Evolutionary conservation across 2,329 filamentous ascomycete genomes (phyloP), one percentile per base, ranked within the genome.

Genomic region (Hypoxylon sp.): DNA sequence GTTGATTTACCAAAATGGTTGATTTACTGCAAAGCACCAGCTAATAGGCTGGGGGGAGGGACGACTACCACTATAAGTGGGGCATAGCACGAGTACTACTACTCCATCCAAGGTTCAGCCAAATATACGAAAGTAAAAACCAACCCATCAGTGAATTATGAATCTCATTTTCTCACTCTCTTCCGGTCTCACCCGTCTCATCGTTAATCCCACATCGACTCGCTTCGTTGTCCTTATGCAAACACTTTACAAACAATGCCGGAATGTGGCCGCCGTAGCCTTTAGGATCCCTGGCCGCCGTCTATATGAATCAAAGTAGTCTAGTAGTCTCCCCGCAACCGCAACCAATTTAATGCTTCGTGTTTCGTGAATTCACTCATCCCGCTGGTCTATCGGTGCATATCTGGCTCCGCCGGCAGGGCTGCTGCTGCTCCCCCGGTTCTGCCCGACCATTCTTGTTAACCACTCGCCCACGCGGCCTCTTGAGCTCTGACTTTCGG

Each of bases 401-500:
- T 82, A 82, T 65, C 77, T 73, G 20, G 72, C 76, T 37, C 73
- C 71, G 43, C 72, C 69, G 15, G 75, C 74, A 28, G 76, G 74
- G 41, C 73, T 75, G 41, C 75, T 74, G 20, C 72, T 72, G 0
- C 73, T 68, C 24, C 72, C 72, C n/a, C 78, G 72, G n/a, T 76
- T 71, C 56, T 72, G 76, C 11, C 79, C 77, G 19, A 80, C 74
- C 48, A 82, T 73, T 20, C 78, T 76, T 7, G 74, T 78, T 8
- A 83, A 70, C 84, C 85, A 87, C 7, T 83, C 83, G 24, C 82
- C 79, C 34, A 86, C 78, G 58, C 82, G 70, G 20, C 74, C 74
- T 47, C 74, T 70, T 30, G 74, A 75, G 53, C 67, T 72, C 41
- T 69, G 71, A 50, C 75, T 76, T 48, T 75, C 73, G 10, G 74